A percentile compares a stretch with the other conserved stretches of the same genome.
phyloP scores from a whole-genome alignment of 768 basidiomycete species.

The Sporobolomyces roseus region DNA sequence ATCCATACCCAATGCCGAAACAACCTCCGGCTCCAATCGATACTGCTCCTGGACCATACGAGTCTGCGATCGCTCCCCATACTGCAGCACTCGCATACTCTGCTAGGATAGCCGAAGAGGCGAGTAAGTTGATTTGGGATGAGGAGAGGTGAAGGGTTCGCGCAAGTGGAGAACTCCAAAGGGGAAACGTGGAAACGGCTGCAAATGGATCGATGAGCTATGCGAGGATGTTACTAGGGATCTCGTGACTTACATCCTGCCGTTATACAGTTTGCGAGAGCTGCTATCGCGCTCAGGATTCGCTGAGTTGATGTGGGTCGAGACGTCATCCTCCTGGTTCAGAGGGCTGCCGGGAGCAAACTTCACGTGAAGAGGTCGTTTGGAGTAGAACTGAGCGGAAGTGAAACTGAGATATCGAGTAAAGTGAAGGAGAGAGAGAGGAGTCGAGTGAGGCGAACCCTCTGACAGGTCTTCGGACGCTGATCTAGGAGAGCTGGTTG shows the following conservation, averaged over 20 bases:
- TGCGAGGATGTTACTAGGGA: no score
- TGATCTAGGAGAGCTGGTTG: no score
- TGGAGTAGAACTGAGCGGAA: no score
- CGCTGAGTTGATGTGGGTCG: not conserved
- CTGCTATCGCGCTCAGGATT: not conserved
- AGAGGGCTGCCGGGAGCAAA: no score
- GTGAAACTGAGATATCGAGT: no score
- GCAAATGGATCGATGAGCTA: not conserved
- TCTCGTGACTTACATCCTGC: constrained; percentile 13
- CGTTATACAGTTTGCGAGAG: constrained; percentile 18
- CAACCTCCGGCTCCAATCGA: not conserved
- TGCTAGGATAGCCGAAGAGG: constrained; percentile 27
- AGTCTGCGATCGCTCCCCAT: constrained; percentile 31
- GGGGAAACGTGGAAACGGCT: constrained; percentile 25
- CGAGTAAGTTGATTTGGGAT: constrained; percentile 19
- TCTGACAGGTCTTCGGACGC: no score
- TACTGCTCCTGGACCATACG: constrained; percentile 27
- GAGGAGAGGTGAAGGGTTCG: constrained; percentile 5
- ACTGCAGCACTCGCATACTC: constrained; percentile 25
- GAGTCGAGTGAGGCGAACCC: no score
- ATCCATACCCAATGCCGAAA: constrained; percentile 19
- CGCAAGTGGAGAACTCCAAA: constrained; percentile 10
- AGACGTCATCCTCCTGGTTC: not conserved
- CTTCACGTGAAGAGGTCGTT: no score
- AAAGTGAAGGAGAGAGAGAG: no score